A percentile compares a stretch with the other conserved stretches of the same genome.
Conservation (phyloP, 2,329 filamentous ascomycete genomes). For the Neobulgaria alba region DNA sequence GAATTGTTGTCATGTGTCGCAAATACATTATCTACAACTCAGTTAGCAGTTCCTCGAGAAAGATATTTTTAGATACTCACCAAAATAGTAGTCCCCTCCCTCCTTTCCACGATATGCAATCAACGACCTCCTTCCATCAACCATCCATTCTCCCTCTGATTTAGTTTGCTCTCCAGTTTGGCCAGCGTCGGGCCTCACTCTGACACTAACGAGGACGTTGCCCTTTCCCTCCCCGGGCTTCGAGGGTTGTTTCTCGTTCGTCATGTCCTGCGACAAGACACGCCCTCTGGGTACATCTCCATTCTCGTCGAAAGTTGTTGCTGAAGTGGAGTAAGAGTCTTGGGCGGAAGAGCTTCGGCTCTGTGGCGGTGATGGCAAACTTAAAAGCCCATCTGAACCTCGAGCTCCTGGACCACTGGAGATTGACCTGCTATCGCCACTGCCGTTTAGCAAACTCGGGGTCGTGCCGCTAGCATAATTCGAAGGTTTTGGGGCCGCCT, state of each 20-base stretch:
- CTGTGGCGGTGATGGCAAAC: conserved; percentile 72
- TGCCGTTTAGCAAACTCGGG: conserved; percentile 67
- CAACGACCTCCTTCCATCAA: conserved; percentile 74
- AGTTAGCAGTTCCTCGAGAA: conserved; percentile 9
- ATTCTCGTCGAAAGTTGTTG: conserved; percentile 78
- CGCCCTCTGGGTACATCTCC: conserved; percentile 43
- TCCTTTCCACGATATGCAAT: conserved; percentile 83
- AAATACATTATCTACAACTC: conserved; percentile 80
- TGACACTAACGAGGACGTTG: conserved; percentile 91
- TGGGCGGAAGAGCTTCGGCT: conserved; percentile 89
- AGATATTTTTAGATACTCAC: conserved; percentile 39
- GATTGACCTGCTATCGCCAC: conserved; percentile 68
- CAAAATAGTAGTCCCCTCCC: conserved; percentile 86
- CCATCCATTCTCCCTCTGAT: conserved; percentile 79
- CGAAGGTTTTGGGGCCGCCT: conserved; percentile 26
- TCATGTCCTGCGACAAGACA: conserved; percentile 18
- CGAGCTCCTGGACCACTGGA: conserved; percentile 50
- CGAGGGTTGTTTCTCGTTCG: conserved; percentile 35
- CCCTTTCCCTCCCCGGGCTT: conserved; percentile 66
- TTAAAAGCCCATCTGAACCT: conserved; percentile 67
- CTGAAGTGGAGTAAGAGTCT: conserved; percentile 84
- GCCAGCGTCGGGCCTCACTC: conserved; percentile 75
- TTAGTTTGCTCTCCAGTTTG: conserved; percentile 49
- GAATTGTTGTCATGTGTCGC: conserved; percentile 88
- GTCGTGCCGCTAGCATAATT: conserved; percentile 35